Base-by-base conservation (phyloP, 2,329 filamentous ascomycete genomes). In the Bipolaris victoriae region DNA sequence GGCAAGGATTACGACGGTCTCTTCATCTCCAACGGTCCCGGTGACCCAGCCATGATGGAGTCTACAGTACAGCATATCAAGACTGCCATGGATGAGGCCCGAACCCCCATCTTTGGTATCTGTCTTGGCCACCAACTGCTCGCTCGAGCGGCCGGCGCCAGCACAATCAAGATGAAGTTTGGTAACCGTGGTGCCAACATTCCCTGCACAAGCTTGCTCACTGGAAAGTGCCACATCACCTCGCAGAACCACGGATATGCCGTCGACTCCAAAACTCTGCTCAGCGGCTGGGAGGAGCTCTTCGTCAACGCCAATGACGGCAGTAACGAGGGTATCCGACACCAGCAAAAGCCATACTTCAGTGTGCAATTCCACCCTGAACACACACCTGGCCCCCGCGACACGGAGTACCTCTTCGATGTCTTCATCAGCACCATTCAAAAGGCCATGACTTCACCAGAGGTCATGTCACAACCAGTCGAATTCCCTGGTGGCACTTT, bases 341-440 rank as follows among this genome's bases (percentile, higher is more conserved):
- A 98, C 77, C 81, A 85, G 47, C 86, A 82, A 76, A 90, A 88
- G 72, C 95, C 95, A 49, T 96, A 94, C 81, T 99, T 99, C 84
- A 97, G 92, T 82, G 95, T 98, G n/a, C 95, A 99, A 76, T 99
- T 99, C 81, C 95, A 99, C 74, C 95, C 95, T 0, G 95, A 99
- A 79, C 97, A 93, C 82, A 96, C 92, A 1, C 95, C 95, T 2
- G 95, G 95, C 56, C 95, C 95, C 49, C 87, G 92, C 35, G 95
- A 99, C 75, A 99, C 95, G 26, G 95, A 99, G 77, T 97, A 91
- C 74, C 84, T 99, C 24, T 99, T 99, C 65, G 93, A 99, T 77
- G 92, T 98, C 62, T 99, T 99, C 82, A 90, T 99, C 74, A 81
- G 89, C 79, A 90, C 92, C 18, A 91, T 98, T 65, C 82, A 86